Evolutionary conservation across 1,284 basidiomycete species (phyloP).

Genomic region (Cryptococcus maquisensis): DNA sequence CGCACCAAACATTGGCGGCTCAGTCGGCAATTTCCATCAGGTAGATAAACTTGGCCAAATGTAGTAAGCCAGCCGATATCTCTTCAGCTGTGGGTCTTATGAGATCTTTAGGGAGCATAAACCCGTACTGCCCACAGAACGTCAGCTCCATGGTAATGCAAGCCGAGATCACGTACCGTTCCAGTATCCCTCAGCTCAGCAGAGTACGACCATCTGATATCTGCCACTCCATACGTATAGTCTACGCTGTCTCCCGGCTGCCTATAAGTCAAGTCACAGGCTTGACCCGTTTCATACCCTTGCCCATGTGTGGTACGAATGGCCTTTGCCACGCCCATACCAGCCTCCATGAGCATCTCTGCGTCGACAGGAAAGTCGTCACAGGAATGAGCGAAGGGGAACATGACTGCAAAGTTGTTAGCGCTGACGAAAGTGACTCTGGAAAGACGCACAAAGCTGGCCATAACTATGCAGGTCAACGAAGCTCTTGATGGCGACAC

Average conservation of each 20-base stretch:
- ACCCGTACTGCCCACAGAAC: conserved; percentile 60
- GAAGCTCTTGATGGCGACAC: conserved; percentile 54
- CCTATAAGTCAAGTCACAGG: conserved; percentile 66
- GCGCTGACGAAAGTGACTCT: neutral
- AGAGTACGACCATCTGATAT: conserved; percentile 71
- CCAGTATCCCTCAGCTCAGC: conserved; percentile 77
- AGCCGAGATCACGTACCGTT: conserved; percentile 56
- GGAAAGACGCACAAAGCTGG: conserved; percentile 62
- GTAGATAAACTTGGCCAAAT: conserved; percentile 64
- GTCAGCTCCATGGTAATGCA: neutral
- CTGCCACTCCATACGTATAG: conserved; percentile 64
- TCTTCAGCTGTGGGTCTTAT: conserved; percentile 77
- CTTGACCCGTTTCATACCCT: conserved; percentile 57
- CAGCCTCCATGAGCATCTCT: conserved; percentile 75
- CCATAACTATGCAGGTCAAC: conserved; percentile 78
- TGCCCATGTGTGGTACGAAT: conserved; percentile 59
- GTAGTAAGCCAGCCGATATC: conserved; percentile 61
- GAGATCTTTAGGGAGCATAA: conserved; percentile 65
- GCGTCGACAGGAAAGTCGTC: conserved; percentile 64
- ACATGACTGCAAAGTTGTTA: conserved; percentile 48
- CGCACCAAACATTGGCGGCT: too few species aligned
- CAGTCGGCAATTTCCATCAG: too few species aligned
- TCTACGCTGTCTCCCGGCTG: conserved; percentile 69
- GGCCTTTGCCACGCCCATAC: conserved; percentile 64
- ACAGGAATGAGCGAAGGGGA: conserved; percentile 73